Evolutionary conservation across 169 alveolate genomes (phyloP).

Genomic region (Babesia divergens): DNA sequence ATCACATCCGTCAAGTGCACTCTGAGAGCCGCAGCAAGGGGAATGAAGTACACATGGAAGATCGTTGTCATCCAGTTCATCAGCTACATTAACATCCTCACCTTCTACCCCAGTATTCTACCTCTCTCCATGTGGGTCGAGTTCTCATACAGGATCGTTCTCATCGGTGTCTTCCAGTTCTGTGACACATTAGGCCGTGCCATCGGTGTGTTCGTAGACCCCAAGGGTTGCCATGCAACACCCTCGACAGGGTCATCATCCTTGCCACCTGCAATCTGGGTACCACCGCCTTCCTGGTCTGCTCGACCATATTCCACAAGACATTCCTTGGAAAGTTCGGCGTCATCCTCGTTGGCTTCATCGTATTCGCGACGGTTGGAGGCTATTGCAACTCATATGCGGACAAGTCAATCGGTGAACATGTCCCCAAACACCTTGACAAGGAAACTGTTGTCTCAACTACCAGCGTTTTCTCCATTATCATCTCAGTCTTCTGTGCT

Average conservation of each 20-base stretch:
- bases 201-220: slow-evolving; percentile 21
- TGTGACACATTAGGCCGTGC: slow-evolving; percentile 26
- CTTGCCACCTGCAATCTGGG: slow-evolving; percentile 6
- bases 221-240: slow-evolving; percentile 23
- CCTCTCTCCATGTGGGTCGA: slow-evolving; percentile 6
- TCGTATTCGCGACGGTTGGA: slow-evolving; percentile 8
- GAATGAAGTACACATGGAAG: slow-evolving; percentile 27
- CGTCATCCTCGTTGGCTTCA: slow-evolving; percentile 14
- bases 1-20: slow-evolving; percentile 35
- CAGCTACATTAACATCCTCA: slow-evolving; percentile 22
- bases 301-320: background rate
- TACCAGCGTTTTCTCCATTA: slow-evolving; percentile 26
- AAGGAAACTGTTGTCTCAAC: slow-evolving; percentile 13
- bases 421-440: slow-evolving; percentile 7
- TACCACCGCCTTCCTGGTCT: slow-evolving; percentile 13
- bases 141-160: slow-evolving; percentile 1
- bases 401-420: slow-evolving; percentile 13
- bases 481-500: slow-evolving; percentile 15
- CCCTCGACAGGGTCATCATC: slow-evolving; percentile 6
- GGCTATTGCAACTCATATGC: slow-evolving; percentile 40
- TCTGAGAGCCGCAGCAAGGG: slow-evolving; percentile 13
- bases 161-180: slow-evolving; percentile 31
- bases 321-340: slow-evolving; percentile 2
- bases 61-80: slow-evolving; percentile 14
- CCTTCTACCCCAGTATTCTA: slow-evolving; percentile 26